Conservation (phyloP, 768 basidiomycete species). For the Mrakia blollopis region DNA sequence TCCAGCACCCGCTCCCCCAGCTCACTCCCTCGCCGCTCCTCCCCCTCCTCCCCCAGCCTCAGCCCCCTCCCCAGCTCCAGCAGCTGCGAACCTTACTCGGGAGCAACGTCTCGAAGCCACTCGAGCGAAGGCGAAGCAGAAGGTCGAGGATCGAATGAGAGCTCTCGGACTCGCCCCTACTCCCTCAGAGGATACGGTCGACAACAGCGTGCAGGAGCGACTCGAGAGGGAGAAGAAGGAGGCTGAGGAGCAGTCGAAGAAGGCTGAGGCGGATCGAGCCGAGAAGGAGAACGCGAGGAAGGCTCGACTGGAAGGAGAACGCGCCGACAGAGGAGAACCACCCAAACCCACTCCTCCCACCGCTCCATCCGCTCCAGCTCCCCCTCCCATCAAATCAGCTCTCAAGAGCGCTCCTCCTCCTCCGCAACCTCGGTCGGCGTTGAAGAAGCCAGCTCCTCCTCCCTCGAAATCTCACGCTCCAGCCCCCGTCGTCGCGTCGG, state of each 20-base stretch:
- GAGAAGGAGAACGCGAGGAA: slow-evolving; percentile 68
- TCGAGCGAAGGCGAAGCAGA: slow-evolving; percentile 70
- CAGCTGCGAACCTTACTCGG: slow-evolving; percentile 70
- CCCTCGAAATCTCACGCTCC: slow-evolving; percentile 34
- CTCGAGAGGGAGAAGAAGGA: slow-evolving; percentile 81
- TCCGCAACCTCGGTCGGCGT: slow-evolving; percentile 41
- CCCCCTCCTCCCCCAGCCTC: slow-evolving; percentile 51
- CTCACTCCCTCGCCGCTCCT: slow-evolving; percentile 36
- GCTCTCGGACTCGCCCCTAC: slow-evolving; percentile 63
- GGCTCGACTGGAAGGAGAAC: slow-evolving; percentile 64
- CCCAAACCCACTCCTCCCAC: slow-evolving; percentile 25
- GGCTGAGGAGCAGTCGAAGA: slow-evolving; percentile 74
- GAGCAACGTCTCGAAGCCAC: slow-evolving; percentile 76
- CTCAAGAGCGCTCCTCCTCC: slow-evolving; percentile 47
- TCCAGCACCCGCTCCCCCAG: slow-evolving; percentile 53
- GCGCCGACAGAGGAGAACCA: slow-evolving; percentile 47
- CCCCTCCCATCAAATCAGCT: slow-evolving; percentile 47
- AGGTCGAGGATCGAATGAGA: slow-evolving; percentile 77
- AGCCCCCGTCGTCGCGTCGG: slow-evolving; percentile 43
- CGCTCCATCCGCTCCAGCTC: slow-evolving; percentile 12
- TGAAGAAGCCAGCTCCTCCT: slow-evolving; percentile 48
- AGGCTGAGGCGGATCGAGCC: slow-evolving; percentile 74
- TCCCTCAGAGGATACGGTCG: slow-evolving; percentile 49
- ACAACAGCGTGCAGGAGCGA: slow-evolving; percentile 76
- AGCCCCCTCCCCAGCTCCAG: slow-evolving; percentile 45